Evolutionary conservation across 805 yeast genomes (phyloP).

Genomic region (Lipomyces kockii): DNA sequence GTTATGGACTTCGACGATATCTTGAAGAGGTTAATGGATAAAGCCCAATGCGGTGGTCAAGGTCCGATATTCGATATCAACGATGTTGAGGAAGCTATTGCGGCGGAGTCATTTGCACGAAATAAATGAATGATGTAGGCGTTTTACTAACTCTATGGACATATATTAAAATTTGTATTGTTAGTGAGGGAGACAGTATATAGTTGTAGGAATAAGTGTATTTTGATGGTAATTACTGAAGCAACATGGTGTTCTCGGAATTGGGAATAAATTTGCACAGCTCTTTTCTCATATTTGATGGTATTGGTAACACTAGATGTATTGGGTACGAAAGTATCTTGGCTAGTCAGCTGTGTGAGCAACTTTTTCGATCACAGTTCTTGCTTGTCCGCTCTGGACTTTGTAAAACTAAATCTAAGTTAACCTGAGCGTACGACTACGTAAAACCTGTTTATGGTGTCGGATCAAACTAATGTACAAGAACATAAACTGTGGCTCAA

Average conservation of each 20-base stretch:
- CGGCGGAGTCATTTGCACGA: not conserved
- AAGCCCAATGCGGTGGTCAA: slow-evolving; percentile 24
- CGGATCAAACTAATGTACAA: no score
- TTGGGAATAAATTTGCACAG: not conserved
- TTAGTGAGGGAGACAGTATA: no score
- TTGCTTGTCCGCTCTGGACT: no score
- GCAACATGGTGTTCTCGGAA: not conserved
- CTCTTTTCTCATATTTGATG: not conserved
- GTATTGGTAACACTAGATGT: not conserved
- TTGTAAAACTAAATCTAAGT: no score
- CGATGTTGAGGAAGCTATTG: slow-evolving; percentile 27
- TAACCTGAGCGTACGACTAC: no score
- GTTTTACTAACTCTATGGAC: not conserved
- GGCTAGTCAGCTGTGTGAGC: no score
- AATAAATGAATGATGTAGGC: not conserved
- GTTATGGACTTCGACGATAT: slow-evolving; percentile 14
- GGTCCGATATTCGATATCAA: slow-evolving; percentile 23
- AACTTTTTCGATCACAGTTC: no score
- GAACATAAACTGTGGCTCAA: no score
- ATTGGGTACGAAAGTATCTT: not conserved
- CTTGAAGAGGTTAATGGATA: slow-evolving; percentile 10
- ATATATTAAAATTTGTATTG: not conserved
- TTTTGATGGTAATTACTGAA: not conserved
- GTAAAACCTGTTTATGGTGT: no score
- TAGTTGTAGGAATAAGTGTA: not conserved